A percentile compares a stretch with the other conserved stretches of the same genome.
phyloP scores from a whole-genome alignment of 2,329 filamentous ascomycete genomes.

The Fusarium buharicum region DNA sequence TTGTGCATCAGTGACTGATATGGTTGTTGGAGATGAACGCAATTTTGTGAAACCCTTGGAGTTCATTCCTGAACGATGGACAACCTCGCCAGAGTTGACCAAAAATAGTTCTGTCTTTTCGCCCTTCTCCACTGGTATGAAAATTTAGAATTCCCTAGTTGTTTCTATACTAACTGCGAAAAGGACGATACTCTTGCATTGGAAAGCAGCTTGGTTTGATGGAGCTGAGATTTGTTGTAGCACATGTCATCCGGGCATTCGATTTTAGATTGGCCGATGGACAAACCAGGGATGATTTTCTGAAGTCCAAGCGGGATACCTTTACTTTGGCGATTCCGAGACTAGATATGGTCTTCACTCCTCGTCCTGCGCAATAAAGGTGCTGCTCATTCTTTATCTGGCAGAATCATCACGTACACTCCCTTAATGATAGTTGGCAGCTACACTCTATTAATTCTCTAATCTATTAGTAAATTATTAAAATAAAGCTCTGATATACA shows the following conservation, averaged over 20 bases:
- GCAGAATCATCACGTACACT: no score
- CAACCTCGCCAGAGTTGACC: constrained; percentile 47
- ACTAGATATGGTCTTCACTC: constrained; percentile 15
- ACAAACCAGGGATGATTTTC: neutral
- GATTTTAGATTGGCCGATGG: constrained; percentile 7
- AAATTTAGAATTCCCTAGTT: no score
- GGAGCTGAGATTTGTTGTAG: constrained; percentile 26
- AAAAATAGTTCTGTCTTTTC: constrained; percentile 46
- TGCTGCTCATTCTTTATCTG: no score
- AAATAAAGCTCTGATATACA: no score
- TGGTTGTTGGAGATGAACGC: constrained; percentile 27
- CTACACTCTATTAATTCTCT: no score
- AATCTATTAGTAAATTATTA: no score
- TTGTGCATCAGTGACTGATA: neutral
- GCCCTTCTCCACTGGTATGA: constrained; percentile 49
- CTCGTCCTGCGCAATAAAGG: no score
- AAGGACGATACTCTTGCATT: constrained; percentile 30
- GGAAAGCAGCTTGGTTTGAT: constrained; percentile 35
- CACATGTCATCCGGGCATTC: constrained; percentile 22
- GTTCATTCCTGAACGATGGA: constrained; percentile 55
- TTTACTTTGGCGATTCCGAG: constrained; percentile 15
- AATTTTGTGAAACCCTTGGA: constrained; percentile 45
- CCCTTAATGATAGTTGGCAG: no score
- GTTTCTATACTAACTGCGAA: neutral
- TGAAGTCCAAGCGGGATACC: neutral